Evolutionary conservation across 345 rosid species (phyloP), one percentile per base, ranked within the genome.

Genomic region (Hevea brasiliensis): DNA sequence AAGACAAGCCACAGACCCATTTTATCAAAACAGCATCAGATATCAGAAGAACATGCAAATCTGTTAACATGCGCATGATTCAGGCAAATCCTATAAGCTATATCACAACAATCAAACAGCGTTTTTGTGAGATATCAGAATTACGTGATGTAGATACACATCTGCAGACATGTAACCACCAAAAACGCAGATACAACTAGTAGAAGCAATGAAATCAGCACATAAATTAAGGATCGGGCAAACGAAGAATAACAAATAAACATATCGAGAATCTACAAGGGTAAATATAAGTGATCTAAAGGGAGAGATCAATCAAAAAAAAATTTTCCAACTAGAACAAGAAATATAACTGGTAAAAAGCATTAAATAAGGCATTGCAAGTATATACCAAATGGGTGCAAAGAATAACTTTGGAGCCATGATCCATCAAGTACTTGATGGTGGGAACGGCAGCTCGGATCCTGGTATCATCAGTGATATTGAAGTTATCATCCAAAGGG

Each of bases 401-500:
- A n/a, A 79, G 79, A 26, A 79, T 72, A 24, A 79, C 79, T 59
- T 27, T 71, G 26, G 79, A 69, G 15, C 66, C 76, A 35, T 66
- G 42, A 27, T 54, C 76, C 75, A 50, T 67, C 73, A 79, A 67
- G 73, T 71, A 75, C 76, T 79, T 75, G 75, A 79, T 61, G 20
- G 82, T 79, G 65, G 79, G 82, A 14, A 79, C 79, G 41, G 82
- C 82, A n/a, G 82, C 82, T 1, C 82, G 79, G 70, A 79, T 62
- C 76, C 82, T 65, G 59, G 79, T 75, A 35, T 79, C 82, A 61
- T 79, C 79, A n/a, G 79, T 75, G 66, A 79, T 79, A 14, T 71
- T 79, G 5, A 59, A 61, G 79, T 58, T 71, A 61, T 74, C 82
- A 67, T 79, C 82, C 72, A 79, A 67, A 23, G 82, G 82, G 6